Base-by-base conservation (phyloP, 768 basidiomycete species). In the Pulveroboletus sp. region DNA sequence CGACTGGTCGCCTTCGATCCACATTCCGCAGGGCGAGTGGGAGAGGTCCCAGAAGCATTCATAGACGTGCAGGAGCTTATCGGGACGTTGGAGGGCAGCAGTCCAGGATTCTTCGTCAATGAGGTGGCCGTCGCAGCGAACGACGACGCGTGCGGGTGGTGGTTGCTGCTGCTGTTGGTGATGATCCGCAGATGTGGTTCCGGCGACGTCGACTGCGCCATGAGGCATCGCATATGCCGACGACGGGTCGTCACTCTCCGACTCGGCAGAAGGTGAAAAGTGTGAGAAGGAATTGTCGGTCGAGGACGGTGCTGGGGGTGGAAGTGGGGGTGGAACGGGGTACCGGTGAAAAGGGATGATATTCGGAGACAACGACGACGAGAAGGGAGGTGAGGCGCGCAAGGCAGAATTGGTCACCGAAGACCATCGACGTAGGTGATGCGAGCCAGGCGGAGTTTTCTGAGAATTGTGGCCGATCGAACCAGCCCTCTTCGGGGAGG, bases 1-100 rank as follows among this genome's bases (percentile, higher is more conserved):
- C 15, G 63, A 59, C 11, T 69, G 68, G 48, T 67, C 68, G 17
- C 68, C 67, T 43, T 67, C 68, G 33, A 67, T 65, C 59, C 68
- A 69, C 67, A 67, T 67, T 1, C 65, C 53, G 15, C 66, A 67
- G 2, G 67, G 50, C 0, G 66, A 41, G 39, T 63, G 47, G 28
- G 45, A 3, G 27, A 49, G 46, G 46, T 63, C 58, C 66, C 66
- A 69, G 41, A 61, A 56, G 30, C 66, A 67, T 38, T 67, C 61
- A 49, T 67, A 68, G 28, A 68, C 56, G 51, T 69, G 57, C 8
- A 66, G 37, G 37, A 46, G 38, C 24, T 62, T 57, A 52, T 62
- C 67, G 0, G 50, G 51, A 11, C 57, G 59, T 17, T 56, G 46
- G 43, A 63, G 43, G 5, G 65, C 57, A 7, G 49, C 56, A 1